A percentile compares a stretch with the other conserved stretches of the same genome.
phyloP scores from a whole-genome alignment of 768 basidiomycete species.

The Boletus vermiculosoides region DNA sequence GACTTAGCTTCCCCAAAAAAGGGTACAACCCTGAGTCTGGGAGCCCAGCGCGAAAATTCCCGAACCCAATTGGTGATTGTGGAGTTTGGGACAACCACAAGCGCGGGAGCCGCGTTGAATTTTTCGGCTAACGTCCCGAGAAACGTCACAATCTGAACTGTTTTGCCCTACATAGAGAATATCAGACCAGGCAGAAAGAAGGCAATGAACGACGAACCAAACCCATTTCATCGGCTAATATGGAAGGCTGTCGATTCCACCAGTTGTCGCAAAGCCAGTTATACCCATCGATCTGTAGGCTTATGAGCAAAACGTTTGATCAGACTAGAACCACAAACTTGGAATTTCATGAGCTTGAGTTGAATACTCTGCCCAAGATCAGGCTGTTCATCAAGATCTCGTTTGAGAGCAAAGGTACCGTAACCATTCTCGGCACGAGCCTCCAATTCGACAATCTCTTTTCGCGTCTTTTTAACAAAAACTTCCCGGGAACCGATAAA shows the following conservation, averaged over 20 bases:
- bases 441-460: conserved; percentile 45
- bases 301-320: conserved; percentile 3
- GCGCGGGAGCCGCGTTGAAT: conserved; percentile 67
- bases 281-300: conserved; percentile 65
- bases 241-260: conserved; percentile 82
- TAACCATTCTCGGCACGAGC: conserved; percentile 57
- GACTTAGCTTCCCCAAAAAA: conserved; percentile 81
- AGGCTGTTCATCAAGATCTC: conserved; percentile 50
- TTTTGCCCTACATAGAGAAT: conserved; percentile 65
- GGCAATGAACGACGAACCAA: conserved; percentile 46
- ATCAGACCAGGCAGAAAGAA: conserved; percentile 3
- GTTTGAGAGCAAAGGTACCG: conserved; percentile 43
- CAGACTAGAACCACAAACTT: conserved; percentile 45
- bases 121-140: conserved; percentile 61
- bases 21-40: conserved; percentile 71
- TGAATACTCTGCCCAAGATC: conserved; percentile 62
- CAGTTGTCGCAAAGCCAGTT: conserved; percentile 87
- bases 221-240: conserved; percentile 98
- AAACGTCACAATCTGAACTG: conserved; percentile 87
- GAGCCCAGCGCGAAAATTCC: conserved; percentile 81
- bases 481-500: conserved; percentile 66
- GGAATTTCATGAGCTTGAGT: conserved; percentile 83
- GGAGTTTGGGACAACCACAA: conserved; percentile 95
- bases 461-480: conserved; percentile 47
- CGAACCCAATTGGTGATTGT: conserved; percentile 95